Evolutionary conservation across 2,329 filamentous ascomycete genomes (phyloP), one percentile per base, ranked within the genome.

Genomic region (Diplodia scrobiculata): DNA sequence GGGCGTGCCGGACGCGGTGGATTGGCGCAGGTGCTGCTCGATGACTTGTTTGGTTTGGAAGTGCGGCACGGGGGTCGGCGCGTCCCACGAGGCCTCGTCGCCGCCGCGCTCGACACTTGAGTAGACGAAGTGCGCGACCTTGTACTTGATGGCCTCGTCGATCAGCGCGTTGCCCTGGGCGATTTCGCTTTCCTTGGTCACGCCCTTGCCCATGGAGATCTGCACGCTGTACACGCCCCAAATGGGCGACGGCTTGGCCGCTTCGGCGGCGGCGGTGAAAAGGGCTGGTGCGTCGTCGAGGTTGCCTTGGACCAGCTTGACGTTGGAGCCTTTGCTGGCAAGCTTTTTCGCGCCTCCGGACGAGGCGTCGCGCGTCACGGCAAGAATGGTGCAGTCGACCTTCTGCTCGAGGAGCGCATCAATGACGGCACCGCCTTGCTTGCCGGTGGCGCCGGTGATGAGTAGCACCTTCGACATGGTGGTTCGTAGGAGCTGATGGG

Each of bases 211-310:
- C 67, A 78, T 71, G 48, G 78, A 78, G 52, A 86, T 79, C 75
- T 87, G 86, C 0, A 90, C 86, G 25, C 83, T 85, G 75, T 84
- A 89, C 5, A 89, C 86, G 3, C 85, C 86, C 82, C 83, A 86
- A 66, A 87, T 80, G 1, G 79, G 76, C 63, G 75, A 68, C 13
- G 72, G 68, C 0, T 74, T 72, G 27, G 47, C 63, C 14, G 72
- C 69, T 2, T 75, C 71, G 38, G 77, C 75, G 5, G 80, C 82
- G 32, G 77, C 76, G 38, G 75, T 69, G 69, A 89, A 88, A 19
- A 88, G 80, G 0, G 72, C 76, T 0, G 77, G 74, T 0, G 81
- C 74, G 47, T 87, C 77, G 63, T 84, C 78, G 13, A 89, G 76
- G 68, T 89, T 79, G 7, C 87, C 87, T 70, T 87, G 77, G 3